phyloP scores from a whole-genome alignment of 495 filamentous ascomycete genomes.

The Penicillium silybi region DNA sequence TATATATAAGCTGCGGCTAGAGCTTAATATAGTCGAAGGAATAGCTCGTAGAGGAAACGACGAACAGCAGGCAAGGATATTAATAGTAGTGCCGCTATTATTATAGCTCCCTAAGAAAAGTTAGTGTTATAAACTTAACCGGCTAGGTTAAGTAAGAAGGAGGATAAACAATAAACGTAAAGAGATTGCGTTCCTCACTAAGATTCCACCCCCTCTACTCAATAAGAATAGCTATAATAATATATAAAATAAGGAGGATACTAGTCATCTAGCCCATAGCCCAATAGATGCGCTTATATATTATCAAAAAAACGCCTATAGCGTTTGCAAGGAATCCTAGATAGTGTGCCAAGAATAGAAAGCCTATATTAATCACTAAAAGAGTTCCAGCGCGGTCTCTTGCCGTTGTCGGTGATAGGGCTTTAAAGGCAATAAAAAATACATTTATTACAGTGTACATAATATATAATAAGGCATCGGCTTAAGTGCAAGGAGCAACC shows the following conservation, averaged over 20 bases:
- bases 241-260: slow-evolving; percentile 3
- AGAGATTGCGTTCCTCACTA: not conserved
- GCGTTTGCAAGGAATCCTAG: slow-evolving; percentile 5
- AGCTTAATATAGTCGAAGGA: slow-evolving; percentile 22
- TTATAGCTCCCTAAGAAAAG: not conserved
- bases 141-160: too few relatives aligned
- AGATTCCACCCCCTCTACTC: not conserved
- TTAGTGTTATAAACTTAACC: too few relatives aligned
- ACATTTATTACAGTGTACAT: slow-evolving; percentile 4
- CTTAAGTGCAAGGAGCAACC: slow-evolving; percentile 6
- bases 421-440: slow-evolving; percentile 8
- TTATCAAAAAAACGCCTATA: slow-evolving; percentile 2
- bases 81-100: not conserved
- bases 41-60: slow-evolving; percentile 17
- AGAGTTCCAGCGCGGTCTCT: slow-evolving; percentile 8
- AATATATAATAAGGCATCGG: slow-evolving; percentile 2
- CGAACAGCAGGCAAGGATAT: slow-evolving; percentile 16
- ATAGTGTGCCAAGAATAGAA: slow-evolving; percentile 6
- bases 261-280: slow-evolving; percentile 6
- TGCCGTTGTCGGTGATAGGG: not conserved
- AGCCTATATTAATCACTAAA: slow-evolving; percentile 5
- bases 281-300: slow-evolving; percentile 1
- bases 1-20: slow-evolving; percentile 16
- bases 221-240: not conserved
- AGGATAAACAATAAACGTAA: slow-evolving; percentile 4